Evolutionary conservation across 1,284 basidiomycete genomes (phyloP).

Genomic region (Sparassis latifolia): DNA sequence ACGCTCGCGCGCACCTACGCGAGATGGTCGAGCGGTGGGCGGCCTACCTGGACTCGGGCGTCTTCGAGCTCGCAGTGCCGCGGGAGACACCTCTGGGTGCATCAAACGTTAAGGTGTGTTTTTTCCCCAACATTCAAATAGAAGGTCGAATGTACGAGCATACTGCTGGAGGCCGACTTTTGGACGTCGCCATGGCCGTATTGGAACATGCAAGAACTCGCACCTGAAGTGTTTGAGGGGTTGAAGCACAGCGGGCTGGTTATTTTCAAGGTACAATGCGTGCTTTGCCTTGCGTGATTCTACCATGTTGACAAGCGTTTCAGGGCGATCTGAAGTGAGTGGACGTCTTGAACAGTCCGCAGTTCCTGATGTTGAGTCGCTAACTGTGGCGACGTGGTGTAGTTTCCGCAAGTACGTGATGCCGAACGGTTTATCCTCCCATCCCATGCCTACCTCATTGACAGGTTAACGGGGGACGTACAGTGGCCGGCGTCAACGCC

Average conservation of each 20-base stretch:
- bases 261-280: slow-evolving; percentile 73
- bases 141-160: not conserved
- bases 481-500: slow-evolving; percentile 83
- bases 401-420: slow-evolving; percentile 75
- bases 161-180: slow-evolving; percentile 42
- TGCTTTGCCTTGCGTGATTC: not conserved
- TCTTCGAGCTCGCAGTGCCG: slow-evolving; percentile 73
- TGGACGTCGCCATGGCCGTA: slow-evolving; percentile 86
- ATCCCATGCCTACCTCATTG: too few species aligned
- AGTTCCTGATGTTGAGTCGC: too few species aligned
- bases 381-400: not conserved
- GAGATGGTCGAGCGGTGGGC: slow-evolving; percentile 73
- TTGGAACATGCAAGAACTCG: slow-evolving; percentile 67
- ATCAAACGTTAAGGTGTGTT: slow-evolving; percentile 27
- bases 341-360: not conserved
- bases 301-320: not conserved
- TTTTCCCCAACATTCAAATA: not conserved
- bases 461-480: slow-evolving; percentile 84
- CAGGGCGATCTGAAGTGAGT: slow-evolving; percentile 83
- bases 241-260: slow-evolving; percentile 72
- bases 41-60: slow-evolving; percentile 59
- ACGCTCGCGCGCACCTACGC: slow-evolving; percentile 37
- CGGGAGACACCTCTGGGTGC: slow-evolving; percentile 58
- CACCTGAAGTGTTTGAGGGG: slow-evolving; percentile 51
- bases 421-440: not conserved